Evolutionary conservation across 148 eudicot genomes (phyloP).

Genomic region (Fagopyrum homotropicum): DNA sequence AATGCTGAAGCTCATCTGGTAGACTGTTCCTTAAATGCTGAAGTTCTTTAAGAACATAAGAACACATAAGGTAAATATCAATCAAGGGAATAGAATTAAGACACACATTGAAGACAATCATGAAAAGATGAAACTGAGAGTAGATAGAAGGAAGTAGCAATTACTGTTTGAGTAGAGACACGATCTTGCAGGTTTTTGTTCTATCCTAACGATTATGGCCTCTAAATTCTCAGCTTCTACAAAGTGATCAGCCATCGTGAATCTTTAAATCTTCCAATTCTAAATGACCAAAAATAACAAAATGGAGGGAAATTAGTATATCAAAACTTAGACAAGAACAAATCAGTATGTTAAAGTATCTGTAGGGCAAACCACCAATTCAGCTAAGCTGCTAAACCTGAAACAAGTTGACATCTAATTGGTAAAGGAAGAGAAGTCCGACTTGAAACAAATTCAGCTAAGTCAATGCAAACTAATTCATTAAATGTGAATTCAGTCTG

Average conservation of each 20-base stretch:
- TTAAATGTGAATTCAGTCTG: neutral
- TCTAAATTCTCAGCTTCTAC: slow-evolving; percentile 89
- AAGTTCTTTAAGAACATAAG: too few species aligned
- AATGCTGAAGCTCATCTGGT: too few species aligned
- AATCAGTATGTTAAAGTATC: neutral
- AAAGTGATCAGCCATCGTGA: slow-evolving; percentile 20
- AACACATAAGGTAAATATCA: too few species aligned
- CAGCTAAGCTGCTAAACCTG: too few species aligned
- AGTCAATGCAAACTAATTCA: neutral
- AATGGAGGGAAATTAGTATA: neutral
- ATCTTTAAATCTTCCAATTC: neutral
- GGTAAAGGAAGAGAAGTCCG: neutral
- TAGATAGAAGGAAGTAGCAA: neutral
- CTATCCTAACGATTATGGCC: slow-evolving; percentile 80
- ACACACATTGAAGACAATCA: too few species aligned
- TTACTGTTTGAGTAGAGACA: slow-evolving; percentile 79
- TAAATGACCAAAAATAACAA: neutral
- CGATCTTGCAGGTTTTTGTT: slow-evolving; percentile 95
- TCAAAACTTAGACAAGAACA: neutral
- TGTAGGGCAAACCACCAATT: neutral
- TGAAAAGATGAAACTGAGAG: too few species aligned
- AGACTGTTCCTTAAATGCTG: too few species aligned
- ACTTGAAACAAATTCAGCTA: neutral
- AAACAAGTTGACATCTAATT: neutral
- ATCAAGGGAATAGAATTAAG: too few species aligned